Evolutionary conservation across 345 rosid species (phyloP), one percentile per base, ranked within the genome.

Genomic region (Lepidium sativum): DNA sequence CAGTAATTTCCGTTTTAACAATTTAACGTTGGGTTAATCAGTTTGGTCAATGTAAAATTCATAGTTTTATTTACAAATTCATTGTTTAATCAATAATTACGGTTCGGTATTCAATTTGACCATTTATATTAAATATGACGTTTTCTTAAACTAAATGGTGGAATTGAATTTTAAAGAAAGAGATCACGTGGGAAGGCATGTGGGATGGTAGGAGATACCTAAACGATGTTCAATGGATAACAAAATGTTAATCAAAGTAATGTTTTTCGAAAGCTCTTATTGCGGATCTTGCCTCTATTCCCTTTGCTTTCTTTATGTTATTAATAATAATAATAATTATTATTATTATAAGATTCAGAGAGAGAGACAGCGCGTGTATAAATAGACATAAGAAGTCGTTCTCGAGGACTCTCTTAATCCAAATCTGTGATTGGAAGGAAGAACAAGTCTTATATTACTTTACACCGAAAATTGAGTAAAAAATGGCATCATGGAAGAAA

Each of bases 401-500:
- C 73, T 67, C 73, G 71, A 72, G 66, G 49, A 32, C 60, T 40
- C 66, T 40, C 41, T 54, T 54, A 71, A 56, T 64, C 70, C 44
- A 40, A 55, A 56, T 47, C 63, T 63, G 16, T 48, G 42, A 71
- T 71, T 63, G 54, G 54, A 37, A 31, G 17, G 43, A 71, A 54
- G n/a, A n/a, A n/a, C n/a, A n/a, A n/a, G n/a, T n/a, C n/a, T n/a
- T n/a, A n/a, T n/a, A n/a, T n/a, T n/a, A n/a, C n/a, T n/a, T n/a
- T n/a, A n/a, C n/a, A n/a, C n/a, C n/a, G n/a, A n/a, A n/a, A n/a
- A n/a, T n/a, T n/a, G n/a, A n/a, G n/a, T n/a, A n/a, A n/a, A n/a
- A 48, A 52, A 89, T 89, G 97, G 71, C 85, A 63, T 86, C 94
- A 4, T 86, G 94, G 94, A 86, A 84, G 76, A 84, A 89, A 75